Base-by-base conservation (phyloP, 2,329 filamentous ascomycete species). In the Monilinia fructicola region DNA sequence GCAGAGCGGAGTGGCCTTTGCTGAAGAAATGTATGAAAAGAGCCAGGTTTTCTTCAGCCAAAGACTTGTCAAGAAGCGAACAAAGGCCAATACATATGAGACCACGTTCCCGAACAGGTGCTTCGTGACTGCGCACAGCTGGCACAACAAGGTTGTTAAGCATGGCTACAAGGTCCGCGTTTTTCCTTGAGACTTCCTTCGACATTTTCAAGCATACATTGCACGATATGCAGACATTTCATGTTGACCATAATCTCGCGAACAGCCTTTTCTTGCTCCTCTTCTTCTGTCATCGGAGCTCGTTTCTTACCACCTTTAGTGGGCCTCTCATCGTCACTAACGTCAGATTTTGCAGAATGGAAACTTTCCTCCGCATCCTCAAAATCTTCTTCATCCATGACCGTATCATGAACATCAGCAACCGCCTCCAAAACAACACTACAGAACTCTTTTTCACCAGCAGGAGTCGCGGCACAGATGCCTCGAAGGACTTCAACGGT, bases 151-250 rank as follows among this genome's bases (percentile, higher is more conserved):
- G 85, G 71, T 95, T 98, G 81, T 99, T 98, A 60, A 99, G 83
- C 90, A 98, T 97, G n/a, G 91, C 91, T 4, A 96, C 92, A n/a
- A 98, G 81, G 75, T 96, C 90, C 67, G 90, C 88, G 76, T 97
- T 97, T 97, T 72, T 93, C 86, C 78, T 97, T 93, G 48, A 98
- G 82, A 74, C 91, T 91, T 68, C 92, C 92, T 64, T 91, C 85
- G 12, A 99, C 92, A 75, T 98, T 97, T 76, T 96, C 89, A 62
- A 99, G 84, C 91, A 98, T 97, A 82, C 93, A 98, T 78, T 97
- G 92, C 35, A 96, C 93, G 72, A 99, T 97, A 76, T 97, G 91
- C 69, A 99, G 84, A 78, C 95, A 98, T 80, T 98, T 98, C 87
- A 97, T 93, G 81, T 98, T 98, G 77, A 98, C 90, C 81, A 97